These are phyloP conservation scores for Phylloporus sp. DNA, from an alignment of 768 basidiomycete species.

Conservation along the genomic window DNA sequence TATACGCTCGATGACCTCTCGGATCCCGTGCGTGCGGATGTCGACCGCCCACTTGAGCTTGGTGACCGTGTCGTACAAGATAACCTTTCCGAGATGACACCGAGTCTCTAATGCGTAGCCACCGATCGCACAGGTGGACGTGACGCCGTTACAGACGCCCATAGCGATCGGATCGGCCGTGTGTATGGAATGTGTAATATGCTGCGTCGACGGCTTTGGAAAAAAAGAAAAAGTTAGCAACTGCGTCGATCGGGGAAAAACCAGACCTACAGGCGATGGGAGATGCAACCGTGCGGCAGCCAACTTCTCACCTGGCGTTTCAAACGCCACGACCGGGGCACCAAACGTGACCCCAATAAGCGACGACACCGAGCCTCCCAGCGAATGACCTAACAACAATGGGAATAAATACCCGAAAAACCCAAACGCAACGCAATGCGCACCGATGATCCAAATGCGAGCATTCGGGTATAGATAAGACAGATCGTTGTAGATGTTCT, in stretches of 20 bases:
- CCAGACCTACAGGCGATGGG: slow-evolving; percentile 64
- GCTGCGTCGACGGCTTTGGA: slow-evolving; percentile 58
- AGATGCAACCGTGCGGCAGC: slow-evolving; percentile 80
- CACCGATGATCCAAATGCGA: slow-evolving; percentile 83
- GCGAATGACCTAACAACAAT: slow-evolving; percentile 50
- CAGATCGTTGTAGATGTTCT: slow-evolving; percentile 93
- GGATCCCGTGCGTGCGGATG: slow-evolving; percentile 65
- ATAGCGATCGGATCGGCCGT: slow-evolving; percentile 93
- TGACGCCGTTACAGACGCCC: slow-evolving; percentile 73
- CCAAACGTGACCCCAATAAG: slow-evolving; percentile 89
- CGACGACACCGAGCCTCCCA: slow-evolving; percentile 83
- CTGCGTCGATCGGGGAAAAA: background rate
- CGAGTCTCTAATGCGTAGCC: slow-evolving; percentile 85
- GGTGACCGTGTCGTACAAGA: slow-evolving; percentile 81
- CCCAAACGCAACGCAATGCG: slow-evolving; percentile 11
- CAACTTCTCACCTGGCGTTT: slow-evolving; percentile 70
- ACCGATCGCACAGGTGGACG: slow-evolving; percentile 71
- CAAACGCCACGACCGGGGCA: slow-evolving; percentile 86
- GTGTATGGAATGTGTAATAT: slow-evolving; percentile 86
- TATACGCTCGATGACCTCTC: slow-evolving; percentile 63
- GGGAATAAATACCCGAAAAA: background rate
- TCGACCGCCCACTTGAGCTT: slow-evolving; percentile 77
- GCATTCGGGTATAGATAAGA: slow-evolving; percentile 86
- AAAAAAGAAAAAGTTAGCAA: background rate
- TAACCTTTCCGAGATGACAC: slow-evolving; percentile 85